phyloP scores from a whole-genome alignment of 108 stramenopile genomes.

The Epipyxis sp. region DNA sequence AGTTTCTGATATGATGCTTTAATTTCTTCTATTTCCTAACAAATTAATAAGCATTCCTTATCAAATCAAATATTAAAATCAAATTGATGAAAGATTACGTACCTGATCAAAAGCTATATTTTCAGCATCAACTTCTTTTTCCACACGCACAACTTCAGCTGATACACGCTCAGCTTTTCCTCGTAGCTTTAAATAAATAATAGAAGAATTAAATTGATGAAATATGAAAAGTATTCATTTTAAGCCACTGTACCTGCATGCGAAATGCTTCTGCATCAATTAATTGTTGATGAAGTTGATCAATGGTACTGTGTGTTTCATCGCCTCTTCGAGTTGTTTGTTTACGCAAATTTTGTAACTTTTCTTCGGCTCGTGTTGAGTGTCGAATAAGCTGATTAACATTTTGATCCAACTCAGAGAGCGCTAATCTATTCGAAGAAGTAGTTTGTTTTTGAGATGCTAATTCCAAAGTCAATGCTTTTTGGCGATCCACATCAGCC shows the following conservation, averaged over 20 bases:
- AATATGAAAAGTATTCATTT: too few relatives aligned
- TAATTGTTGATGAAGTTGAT: constrained; percentile 4
- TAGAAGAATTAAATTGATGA: too few relatives aligned
- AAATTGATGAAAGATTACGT: neutral
- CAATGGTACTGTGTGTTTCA: neutral
- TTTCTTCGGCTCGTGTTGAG: neutral
- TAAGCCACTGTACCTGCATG: constrained; percentile 2
- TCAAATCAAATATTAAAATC: neutral
- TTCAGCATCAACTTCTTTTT: neutral
- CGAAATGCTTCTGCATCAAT: constrained; percentile 25
- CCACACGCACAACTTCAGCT: neutral
- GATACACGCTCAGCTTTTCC: neutral
- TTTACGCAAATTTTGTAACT: neutral
- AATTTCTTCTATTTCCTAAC: neutral
- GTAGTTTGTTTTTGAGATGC: neutral
- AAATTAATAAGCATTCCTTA: too few relatives aligned
- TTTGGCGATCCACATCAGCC: constrained; percentile 1
- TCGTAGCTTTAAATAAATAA: too few relatives aligned
- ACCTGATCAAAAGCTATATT: neutral
- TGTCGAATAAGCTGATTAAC: neutral
- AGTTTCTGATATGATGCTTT: neutral
- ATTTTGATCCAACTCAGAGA: constrained; percentile 1
- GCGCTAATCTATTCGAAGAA: neutral
- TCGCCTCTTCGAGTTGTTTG: neutral
- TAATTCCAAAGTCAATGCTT: neutral